phyloP scores from a whole-genome alignment of 2,329 filamentous ascomycete genomes.

The Cadophora gregata region DNA sequence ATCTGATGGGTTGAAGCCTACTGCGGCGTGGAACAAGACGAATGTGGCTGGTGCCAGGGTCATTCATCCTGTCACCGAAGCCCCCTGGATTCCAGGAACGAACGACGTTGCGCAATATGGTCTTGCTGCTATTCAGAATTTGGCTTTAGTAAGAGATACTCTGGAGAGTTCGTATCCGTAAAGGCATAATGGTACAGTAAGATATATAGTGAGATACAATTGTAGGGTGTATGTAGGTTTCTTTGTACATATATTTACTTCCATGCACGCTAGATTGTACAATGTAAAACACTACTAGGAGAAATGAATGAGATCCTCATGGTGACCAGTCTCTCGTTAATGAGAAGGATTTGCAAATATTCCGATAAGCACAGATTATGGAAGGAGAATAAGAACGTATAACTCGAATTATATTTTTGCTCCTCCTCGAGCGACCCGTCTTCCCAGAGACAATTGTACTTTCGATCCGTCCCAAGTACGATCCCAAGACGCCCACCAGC shows the following conservation, averaged over 20 bases:
- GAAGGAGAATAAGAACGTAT: background rate
- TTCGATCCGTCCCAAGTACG: background rate
- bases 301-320: background rate
- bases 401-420: background rate
- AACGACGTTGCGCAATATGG: conserved; percentile 64
- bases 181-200: background rate
- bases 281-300: background rate
- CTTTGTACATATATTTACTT: background rate
- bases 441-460: background rate
- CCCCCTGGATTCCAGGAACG: conserved; percentile 58
- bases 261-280: background rate
- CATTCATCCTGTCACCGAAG: conserved; percentile 58
- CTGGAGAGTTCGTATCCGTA: conserved; percentile 11
- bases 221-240: background rate
- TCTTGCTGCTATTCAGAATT: conserved; percentile 60
- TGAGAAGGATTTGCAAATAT: too few relatives aligned
- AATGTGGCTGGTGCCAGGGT: conserved; percentile 52
- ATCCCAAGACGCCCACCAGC: background rate
- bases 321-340: background rate
- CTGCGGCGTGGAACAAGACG: conserved; percentile 47
- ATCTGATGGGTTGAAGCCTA: conserved; percentile 52
- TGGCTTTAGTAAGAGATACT: conserved; percentile 48
- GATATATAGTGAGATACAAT: background rate
- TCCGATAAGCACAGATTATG: too few relatives aligned
- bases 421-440: background rate